Percentiles rank a stretch among this genome's conserved stretches.
These are phyloP conservation scores for Curvularia sp. DNA, from an alignment of 2,329 filamentous ascomycete species.

Conservation along the genomic window DNA sequence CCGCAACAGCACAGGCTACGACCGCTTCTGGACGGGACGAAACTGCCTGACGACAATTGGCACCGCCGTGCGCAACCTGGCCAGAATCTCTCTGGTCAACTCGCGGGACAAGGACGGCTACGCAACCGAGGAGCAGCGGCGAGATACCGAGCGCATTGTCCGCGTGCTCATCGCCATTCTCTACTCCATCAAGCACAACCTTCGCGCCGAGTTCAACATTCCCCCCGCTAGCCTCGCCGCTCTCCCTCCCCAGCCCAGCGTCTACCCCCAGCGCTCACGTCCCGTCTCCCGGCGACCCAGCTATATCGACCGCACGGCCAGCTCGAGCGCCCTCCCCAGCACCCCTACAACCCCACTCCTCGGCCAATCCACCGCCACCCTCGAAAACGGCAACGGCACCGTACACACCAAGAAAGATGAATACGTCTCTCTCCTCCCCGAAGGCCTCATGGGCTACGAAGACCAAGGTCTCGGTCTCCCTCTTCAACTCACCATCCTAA, in stretches of 20 bases:
- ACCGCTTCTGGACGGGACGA: conserved; percentile 68
- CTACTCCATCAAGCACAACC: conserved; percentile 69
- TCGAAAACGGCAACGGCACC: conserved; percentile 37
- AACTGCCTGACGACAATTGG: conserved; percentile 64
- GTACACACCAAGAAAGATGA: conserved; percentile 52
- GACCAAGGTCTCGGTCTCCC: conserved; percentile 66
- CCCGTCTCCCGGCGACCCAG: conserved; percentile 36
- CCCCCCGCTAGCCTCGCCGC: conserved; percentile 46
- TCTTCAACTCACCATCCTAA: conserved; percentile 65
- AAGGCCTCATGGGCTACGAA: conserved; percentile 60
- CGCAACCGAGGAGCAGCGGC: conserved; percentile 52
- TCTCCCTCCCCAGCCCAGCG: conserved; percentile 25
- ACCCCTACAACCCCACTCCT: conserved; percentile 31
- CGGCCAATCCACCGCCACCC: conserved; percentile 26
- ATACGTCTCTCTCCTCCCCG: conserved; percentile 60
- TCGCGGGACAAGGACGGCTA: conserved; percentile 39
- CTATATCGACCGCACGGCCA: conserved; percentile 31
- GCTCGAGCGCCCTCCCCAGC: conserved; percentile 5
- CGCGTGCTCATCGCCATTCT: conserved; percentile 67
- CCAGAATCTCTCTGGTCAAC: conserved; percentile 62
- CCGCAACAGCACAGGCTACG: conserved; percentile 69
- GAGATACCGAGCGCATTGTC: conserved; percentile 66
- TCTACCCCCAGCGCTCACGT: conserved; percentile 24
- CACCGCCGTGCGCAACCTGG: conserved; percentile 66
- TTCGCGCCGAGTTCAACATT: conserved; percentile 65